A percentile compares a stretch with the other conserved stretches of the same genome.
phyloP scores from a whole-genome alignment of 345 rosid species.

The Linum trigynum region DNA sequence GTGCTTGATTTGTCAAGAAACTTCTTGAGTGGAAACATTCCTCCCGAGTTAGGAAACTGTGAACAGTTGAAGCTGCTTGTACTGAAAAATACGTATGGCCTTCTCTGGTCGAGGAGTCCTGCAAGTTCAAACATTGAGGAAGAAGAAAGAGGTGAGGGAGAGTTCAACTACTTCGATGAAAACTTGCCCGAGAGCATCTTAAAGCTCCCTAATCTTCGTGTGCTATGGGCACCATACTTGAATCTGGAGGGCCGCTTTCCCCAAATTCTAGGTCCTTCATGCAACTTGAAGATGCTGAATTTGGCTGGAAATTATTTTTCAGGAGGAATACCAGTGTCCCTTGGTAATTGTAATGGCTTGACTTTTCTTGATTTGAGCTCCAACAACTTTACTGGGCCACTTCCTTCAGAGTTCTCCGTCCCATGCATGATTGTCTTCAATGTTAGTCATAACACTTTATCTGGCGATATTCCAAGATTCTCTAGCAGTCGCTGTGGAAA shows the following conservation, averaged over 20 bases:
- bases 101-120: conserved; percentile 21
- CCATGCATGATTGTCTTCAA: conserved; percentile 38
- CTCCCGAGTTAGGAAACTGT: conserved; percentile 31
- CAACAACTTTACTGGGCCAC: conserved; percentile 33
- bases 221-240: conserved; percentile 35
- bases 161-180: conserved; percentile 37
- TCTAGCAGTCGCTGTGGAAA: conserved; percentile 20
- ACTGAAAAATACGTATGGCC: conserved; percentile 27
- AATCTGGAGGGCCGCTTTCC: conserved; percentile 33
- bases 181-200: conserved; percentile 26
- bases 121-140: conserved; percentile 13
- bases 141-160: conserved; percentile 22
- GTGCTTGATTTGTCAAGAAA: conserved; percentile 39
- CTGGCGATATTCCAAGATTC: conserved; percentile 28
- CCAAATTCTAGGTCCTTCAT: conserved; percentile 25
- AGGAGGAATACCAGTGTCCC: conserved; percentile 24
- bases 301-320: conserved; percentile 32
- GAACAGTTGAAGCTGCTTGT: conserved; percentile 31
- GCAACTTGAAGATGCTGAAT: conserved; percentile 32
- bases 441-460: conserved; percentile 29
- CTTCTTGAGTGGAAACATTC: conserved; percentile 37
- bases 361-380: conserved; percentile 42
- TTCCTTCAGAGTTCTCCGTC: conserved; percentile 25
- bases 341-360: conserved; percentile 27
- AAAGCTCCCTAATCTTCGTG: conserved; percentile 27